Percentiles rank a stretch among this genome's conserved stretches.
phyloP scores from a whole-genome alignment of 2,329 filamentous ascomycete genomes.

The Aspergillus sp. region DNA sequence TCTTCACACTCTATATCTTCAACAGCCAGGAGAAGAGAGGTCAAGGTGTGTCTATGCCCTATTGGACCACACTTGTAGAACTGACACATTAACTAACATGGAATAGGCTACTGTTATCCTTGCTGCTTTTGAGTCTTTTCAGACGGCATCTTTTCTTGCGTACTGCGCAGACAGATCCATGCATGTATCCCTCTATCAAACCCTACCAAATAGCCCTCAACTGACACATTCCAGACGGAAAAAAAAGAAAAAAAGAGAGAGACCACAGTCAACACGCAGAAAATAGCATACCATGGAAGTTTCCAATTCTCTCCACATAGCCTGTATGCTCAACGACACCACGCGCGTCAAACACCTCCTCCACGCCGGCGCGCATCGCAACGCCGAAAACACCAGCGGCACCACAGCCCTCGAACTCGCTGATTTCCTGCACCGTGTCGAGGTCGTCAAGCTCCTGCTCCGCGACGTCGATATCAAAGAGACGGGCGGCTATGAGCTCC shows the following conservation, averaged over 20 bases:
- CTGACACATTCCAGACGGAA: no score
- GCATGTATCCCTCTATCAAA: no score
- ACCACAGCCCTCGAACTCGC: slow-evolving; percentile 8
- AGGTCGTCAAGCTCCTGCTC: slow-evolving; percentile 6
- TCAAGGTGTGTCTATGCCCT: no score
- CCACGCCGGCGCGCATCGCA: slow-evolving; percentile 4
- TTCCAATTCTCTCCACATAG: slow-evolving; percentile 3
- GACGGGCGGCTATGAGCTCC: slow-evolving; percentile 4
- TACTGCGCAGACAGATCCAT: no score
- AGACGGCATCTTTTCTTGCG: no score
- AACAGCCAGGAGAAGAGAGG: no score
- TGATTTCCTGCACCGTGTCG: slow-evolving; percentile 3
- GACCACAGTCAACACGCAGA: background rate
- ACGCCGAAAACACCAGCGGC: slow-evolving; percentile 4
- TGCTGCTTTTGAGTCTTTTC: no score
- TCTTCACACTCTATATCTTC: no score
- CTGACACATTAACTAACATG: no score
- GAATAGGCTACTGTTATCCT: no score
- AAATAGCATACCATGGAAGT: background rate
- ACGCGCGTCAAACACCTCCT: slow-evolving; percentile 4
- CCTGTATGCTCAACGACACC: slow-evolving; percentile 4
- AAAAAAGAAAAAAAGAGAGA: background rate
- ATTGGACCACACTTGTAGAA: no score
- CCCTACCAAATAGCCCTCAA: no score
- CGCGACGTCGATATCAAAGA: slow-evolving; percentile 1